These are phyloP conservation scores for Ogataea polymorpha DNA, from an alignment of 805 yeast species.

Conservation along the genomic window DNA sequence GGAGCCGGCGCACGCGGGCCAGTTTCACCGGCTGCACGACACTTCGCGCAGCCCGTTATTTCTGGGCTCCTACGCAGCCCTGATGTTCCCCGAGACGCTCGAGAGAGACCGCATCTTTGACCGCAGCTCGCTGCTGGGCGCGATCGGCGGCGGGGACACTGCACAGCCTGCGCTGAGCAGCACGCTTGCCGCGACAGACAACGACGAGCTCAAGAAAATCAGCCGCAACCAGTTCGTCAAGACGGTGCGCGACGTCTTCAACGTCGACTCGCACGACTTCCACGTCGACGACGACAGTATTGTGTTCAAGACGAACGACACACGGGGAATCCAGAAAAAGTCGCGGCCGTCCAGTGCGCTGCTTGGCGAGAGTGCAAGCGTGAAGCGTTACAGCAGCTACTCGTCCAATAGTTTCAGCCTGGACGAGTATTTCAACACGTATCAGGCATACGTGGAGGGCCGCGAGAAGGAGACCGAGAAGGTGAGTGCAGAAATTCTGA, in stretches of 20 bases:
- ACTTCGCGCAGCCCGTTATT: constrained; percentile 54
- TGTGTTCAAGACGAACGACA: constrained; percentile 55
- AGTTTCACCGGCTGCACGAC: constrained; percentile 40
- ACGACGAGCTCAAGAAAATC: constrained; percentile 8
- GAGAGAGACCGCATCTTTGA: constrained; percentile 59
- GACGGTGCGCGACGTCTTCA: constrained; percentile 60
- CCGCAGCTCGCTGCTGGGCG: constrained; percentile 48
- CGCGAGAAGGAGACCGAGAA: constrained; percentile 8
- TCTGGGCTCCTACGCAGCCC: constrained; percentile 62
- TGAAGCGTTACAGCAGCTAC: constrained; percentile 34
- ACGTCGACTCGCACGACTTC: constrained; percentile 55
- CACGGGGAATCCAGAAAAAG: constrained; percentile 12
- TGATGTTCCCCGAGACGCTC: constrained; percentile 56
- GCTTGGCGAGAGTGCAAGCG: constrained; percentile 30
- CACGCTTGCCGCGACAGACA: constrained; percentile 11
- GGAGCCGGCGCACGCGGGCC: constrained; percentile 59
- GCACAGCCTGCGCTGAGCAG: constrained; percentile 16
- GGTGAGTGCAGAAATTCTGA: constrained; percentile 26
- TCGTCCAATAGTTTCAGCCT: constrained; percentile 34
- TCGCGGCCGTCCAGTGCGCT: constrained; percentile 35
- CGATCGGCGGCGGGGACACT: constrained; percentile 42
- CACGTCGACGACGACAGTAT: constrained; percentile 52
- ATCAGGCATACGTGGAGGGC: constrained; percentile 25
- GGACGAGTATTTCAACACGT: constrained; percentile 29
- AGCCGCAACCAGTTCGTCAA: constrained; percentile 49